Evolutionary conservation across 202 grass and related monocot species (phyloP).

Genomic region (Saccharum hybrid): DNA sequence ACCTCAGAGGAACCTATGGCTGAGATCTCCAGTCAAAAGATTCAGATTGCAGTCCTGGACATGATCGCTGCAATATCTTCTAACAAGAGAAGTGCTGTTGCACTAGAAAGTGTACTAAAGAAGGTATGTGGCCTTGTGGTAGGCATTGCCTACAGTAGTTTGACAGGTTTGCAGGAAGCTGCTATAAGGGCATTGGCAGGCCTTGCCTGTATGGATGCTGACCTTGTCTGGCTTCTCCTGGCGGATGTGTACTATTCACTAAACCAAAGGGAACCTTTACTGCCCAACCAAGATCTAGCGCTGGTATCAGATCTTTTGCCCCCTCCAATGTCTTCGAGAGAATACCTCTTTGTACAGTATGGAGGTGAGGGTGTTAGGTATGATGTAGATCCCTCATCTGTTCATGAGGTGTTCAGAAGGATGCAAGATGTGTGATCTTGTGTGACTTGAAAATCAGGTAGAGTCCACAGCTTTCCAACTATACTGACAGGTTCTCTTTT

Average conservation of each 20-base stretch:
- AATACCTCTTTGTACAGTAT: constrained; percentile 83
- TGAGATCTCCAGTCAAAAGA: constrained; percentile 91
- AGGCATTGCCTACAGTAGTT: constrained; percentile 78
- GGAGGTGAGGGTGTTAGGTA: constrained; percentile 67
- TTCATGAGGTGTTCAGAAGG: constrained; percentile 61
- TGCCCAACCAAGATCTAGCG: constrained; percentile 47
- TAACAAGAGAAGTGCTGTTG: constrained; percentile 62
- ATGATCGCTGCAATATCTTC: constrained; percentile 77
- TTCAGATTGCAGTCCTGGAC: constrained; percentile 78
- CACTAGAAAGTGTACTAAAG: constrained; percentile 79
- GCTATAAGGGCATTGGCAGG: constrained; percentile 70
- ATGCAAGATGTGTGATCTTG: constrained; percentile 40
- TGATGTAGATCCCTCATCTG: constrained; percentile 65
- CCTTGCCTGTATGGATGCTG: constrained; percentile 74
- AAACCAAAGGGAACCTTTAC: constrained; percentile 58
- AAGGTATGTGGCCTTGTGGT: constrained; percentile 81
- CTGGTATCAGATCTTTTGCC: constrained; percentile 74
- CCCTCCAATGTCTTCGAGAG: constrained; percentile 57
- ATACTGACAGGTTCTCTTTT: constrained; percentile 6
- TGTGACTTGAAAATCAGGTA: constrained; percentile 34
- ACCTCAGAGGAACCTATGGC: constrained; percentile 75
- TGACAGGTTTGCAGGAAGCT: constrained; percentile 65
- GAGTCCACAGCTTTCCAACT: background rate
- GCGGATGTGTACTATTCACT: constrained; percentile 85
- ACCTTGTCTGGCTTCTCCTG: constrained; percentile 93